Conservation (phyloP, 352 stramenopile genomes). For the Discostella stelligera region DNA sequence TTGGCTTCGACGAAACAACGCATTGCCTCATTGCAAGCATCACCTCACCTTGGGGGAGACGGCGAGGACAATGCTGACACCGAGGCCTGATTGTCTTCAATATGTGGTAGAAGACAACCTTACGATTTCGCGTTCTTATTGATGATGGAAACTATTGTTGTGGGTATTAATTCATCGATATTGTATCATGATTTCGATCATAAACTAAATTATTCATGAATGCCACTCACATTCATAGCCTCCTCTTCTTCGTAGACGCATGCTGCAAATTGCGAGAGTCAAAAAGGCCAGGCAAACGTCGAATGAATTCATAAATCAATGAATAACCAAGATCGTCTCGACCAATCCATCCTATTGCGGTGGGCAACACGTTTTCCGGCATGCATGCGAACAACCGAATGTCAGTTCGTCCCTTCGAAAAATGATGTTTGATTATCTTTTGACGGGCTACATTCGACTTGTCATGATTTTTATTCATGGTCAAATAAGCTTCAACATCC, state of each 20-base stretch:
- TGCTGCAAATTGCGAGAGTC: too few relatives aligned
- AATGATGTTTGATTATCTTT: not conserved
- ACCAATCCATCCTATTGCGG: not conserved
- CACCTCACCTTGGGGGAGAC: not conserved
- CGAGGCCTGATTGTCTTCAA: not conserved
- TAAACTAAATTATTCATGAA: too few relatives aligned
- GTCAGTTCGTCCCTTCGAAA: not conserved
- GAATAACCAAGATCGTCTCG: not conserved
- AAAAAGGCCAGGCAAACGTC: not conserved
- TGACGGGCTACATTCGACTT: not conserved
- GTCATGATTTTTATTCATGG: not conserved
- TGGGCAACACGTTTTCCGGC: not conserved
- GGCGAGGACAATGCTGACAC: not conserved
- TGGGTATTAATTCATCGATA: too few relatives aligned
- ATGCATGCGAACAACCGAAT: not conserved
- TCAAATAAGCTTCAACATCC: not conserved
- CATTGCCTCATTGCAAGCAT: slow-evolving; percentile 29
- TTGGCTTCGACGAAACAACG: slow-evolving; percentile 39
- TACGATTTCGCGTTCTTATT: not conserved
- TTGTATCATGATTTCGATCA: too few relatives aligned
- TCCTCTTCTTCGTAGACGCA: too few relatives aligned
- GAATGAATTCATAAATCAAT: not conserved
- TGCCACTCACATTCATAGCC: too few relatives aligned
- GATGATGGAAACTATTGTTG: not conserved
- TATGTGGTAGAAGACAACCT: not conserved